Percentiles rank a stretch among this genome's conserved stretches.
Conservation (phyloP, 176 grass and related monocot genomes). For the sorghum (Sorghum bicolor) region DNA sequence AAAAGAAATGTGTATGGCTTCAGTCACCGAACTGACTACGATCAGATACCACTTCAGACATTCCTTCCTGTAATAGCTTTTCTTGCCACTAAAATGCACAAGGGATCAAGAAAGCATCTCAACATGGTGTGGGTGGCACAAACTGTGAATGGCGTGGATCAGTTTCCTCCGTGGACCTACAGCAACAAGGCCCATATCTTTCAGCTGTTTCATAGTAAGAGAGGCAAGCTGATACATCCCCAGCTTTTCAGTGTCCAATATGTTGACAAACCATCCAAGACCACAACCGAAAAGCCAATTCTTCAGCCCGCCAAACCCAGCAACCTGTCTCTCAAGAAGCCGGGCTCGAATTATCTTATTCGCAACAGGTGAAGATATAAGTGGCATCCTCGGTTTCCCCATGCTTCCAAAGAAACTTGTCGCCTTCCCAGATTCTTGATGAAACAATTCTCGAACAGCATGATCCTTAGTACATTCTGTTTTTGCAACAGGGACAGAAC, state of each 20-base stretch:
- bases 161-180: conserved; percentile 63
- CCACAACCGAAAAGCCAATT: conserved; percentile 49
- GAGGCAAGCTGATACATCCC: conserved; percentile 45
- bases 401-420: neutral
- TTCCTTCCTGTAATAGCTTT: neutral
- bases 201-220: conserved; percentile 56
- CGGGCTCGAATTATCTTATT: conserved; percentile 40
- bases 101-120: conserved; percentile 36
- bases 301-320: conserved; percentile 43
- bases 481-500: conserved; percentile 12
- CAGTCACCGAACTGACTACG: neutral
- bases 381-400: neutral
- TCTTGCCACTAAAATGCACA: conserved; percentile 10
- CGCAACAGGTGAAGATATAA: conserved; percentile 35
- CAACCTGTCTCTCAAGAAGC: conserved; percentile 37
- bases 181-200: conserved; percentile 55
- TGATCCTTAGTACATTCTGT: conserved; percentile 25
- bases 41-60: neutral
- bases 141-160: conserved; percentile 46
- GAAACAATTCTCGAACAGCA: conserved; percentile 22
- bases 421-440: neutral
- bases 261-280: conserved; percentile 43
- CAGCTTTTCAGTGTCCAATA: conserved; percentile 37
- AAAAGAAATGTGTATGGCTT: neutral
- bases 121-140: conserved; percentile 12